Evolutionary conservation across 352 stramenopile species (phyloP).

Genomic region (Pythium volutum): DNA sequence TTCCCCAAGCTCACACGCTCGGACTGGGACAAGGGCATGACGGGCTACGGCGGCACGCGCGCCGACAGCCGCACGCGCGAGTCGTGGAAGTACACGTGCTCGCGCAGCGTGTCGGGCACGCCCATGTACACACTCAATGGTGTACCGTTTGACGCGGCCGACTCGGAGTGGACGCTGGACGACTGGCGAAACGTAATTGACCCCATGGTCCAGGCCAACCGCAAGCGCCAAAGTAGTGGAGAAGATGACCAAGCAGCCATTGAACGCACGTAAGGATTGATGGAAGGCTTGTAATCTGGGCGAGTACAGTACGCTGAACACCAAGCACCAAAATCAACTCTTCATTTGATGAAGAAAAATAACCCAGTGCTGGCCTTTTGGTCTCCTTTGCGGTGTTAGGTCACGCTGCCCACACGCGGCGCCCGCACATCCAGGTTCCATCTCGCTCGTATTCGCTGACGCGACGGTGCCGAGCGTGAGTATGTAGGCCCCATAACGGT

Average conservation of each 20-base stretch:
- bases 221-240: too few relatives aligned
- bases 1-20: conserved; percentile 57
- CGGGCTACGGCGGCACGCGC: conserved; percentile 67
- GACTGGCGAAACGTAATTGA: conserved; percentile 60
- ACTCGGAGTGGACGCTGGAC: conserved; percentile 44
- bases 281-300: too few relatives aligned
- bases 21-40: conserved; percentile 74
- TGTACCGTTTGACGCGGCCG: conserved; percentile 48
- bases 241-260: background rate
- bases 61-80: conserved; percentile 54
- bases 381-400: too few relatives aligned
- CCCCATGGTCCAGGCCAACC: conserved; percentile 37
- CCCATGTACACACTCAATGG: conserved; percentile 80
- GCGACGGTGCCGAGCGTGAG: too few relatives aligned
- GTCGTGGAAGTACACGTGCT: conserved; percentile 83
- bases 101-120: conserved; percentile 66
- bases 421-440: too few relatives aligned
- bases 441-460: too few relatives aligned
- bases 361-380: too few relatives aligned
- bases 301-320: too few relatives aligned
- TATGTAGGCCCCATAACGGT: too few relatives aligned
- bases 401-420: too few relatives aligned
- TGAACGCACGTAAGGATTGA: background rate
- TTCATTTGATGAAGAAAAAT: too few relatives aligned
- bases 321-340: too few relatives aligned